Evolutionary conservation across 2,329 filamentous ascomycete genomes (phyloP).

Genomic region (Coniochaeta pulveracea): DNA sequence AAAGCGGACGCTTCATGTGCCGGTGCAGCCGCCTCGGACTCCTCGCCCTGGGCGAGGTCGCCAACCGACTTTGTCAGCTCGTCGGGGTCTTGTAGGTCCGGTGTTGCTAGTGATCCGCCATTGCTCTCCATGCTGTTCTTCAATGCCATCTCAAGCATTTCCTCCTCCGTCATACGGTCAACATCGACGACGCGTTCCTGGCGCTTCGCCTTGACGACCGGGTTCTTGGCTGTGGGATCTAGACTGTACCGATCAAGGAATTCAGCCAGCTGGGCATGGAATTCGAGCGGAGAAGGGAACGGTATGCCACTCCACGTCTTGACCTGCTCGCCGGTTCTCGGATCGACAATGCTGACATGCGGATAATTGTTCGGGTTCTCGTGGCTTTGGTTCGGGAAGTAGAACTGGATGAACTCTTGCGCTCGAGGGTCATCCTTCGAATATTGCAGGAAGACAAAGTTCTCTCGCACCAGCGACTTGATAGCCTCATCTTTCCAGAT

Average conservation of each 20-base stretch:
- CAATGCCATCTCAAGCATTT: slow-evolving; percentile 91
- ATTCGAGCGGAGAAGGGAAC: slow-evolving; percentile 65
- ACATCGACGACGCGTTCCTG: slow-evolving; percentile 58
- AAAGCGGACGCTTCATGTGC: slow-evolving; percentile 38
- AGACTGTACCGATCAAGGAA: slow-evolving; percentile 97
- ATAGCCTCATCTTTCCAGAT: slow-evolving; percentile 86
- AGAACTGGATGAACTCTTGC: slow-evolving; percentile 78
- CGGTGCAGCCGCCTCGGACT: slow-evolving; percentile 13
- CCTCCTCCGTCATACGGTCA: slow-evolving; percentile 86
- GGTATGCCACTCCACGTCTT: slow-evolving; percentile 89
- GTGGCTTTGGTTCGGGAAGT: slow-evolving; percentile 59
- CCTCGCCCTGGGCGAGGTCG: slow-evolving; percentile 13
- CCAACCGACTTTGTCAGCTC: slow-evolving; percentile 60
- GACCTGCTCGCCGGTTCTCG: slow-evolving; percentile 90
- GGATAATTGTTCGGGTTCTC: slow-evolving; percentile 87
- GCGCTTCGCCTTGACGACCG: slow-evolving; percentile 68
- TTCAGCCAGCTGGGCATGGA: slow-evolving; percentile 83
- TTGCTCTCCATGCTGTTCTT: slow-evolving; percentile 65
- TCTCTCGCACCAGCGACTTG: slow-evolving; percentile 70
- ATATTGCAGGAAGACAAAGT: slow-evolving; percentile 95
- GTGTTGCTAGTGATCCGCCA: slow-evolving; percentile 21
- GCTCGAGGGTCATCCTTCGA: slow-evolving; percentile 73
- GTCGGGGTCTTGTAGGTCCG: slow-evolving; percentile 70
- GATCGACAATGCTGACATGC: slow-evolving; percentile 91
- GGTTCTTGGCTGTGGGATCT: slow-evolving; percentile 80